phyloP scores from a whole-genome alignment of 2,329 filamentous ascomycete genomes.

The Lachnellula willkommii region DNA sequence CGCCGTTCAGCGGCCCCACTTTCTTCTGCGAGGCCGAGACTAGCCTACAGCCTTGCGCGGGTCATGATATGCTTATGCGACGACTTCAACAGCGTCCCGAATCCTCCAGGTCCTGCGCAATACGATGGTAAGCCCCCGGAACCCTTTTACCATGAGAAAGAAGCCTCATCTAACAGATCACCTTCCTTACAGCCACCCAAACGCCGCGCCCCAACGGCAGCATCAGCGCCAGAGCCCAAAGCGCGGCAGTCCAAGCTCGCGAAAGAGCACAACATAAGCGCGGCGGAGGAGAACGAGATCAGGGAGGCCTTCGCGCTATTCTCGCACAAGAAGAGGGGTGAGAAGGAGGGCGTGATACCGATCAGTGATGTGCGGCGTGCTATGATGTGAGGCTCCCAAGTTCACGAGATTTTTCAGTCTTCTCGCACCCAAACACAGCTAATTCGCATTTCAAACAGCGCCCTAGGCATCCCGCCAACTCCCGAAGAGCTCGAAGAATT shows the following conservation, averaged over 20 bases:
- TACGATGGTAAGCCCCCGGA: slow-evolving; percentile 6
- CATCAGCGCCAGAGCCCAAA: slow-evolving; percentile 31
- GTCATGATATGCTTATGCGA: not conserved
- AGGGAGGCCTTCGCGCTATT: slow-evolving; percentile 86
- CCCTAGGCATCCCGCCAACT: slow-evolving; percentile 69
- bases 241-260: slow-evolving; percentile 79
- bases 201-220: slow-evolving; percentile 23
- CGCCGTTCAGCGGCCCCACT: not conserved
- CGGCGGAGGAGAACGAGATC: slow-evolving; percentile 83
- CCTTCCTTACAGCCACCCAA: slow-evolving; percentile 25
- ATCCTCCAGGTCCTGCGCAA: not conserved
- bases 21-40: slow-evolving; percentile 3
- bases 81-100: not conserved
- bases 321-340: slow-evolving; percentile 61
- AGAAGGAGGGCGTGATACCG: slow-evolving; percentile 54
- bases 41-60: slow-evolving; percentile 2
- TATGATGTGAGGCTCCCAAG: slow-evolving; percentile 50
- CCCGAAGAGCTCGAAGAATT: slow-evolving; percentile 69
- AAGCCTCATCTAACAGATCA: not conserved
- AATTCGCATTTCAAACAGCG: slow-evolving; percentile 44
- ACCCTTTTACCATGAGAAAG: not conserved
- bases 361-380: slow-evolving; percentile 56
- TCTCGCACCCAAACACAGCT: not conserved
- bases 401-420: not conserved
- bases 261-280: slow-evolving; percentile 81